Base-by-base conservation (phyloP, 2,329 filamentous ascomycete genomes). In the Trichoderma sp. region DNA sequence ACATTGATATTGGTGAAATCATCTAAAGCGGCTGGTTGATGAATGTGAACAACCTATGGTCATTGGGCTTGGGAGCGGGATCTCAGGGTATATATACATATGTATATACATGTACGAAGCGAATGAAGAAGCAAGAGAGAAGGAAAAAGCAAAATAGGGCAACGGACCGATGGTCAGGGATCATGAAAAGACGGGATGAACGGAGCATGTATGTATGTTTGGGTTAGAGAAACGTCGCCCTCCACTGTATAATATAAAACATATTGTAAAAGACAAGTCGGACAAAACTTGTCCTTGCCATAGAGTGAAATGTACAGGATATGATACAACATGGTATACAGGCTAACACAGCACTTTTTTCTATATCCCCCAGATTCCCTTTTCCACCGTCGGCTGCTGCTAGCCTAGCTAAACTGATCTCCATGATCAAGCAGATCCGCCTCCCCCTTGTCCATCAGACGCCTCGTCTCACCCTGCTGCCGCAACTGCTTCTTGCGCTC, bases 401-500 rank as follows among this genome's bases (percentile, higher is more conserved):
- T 2, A 15, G 21, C 54, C 48, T 55, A 68, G 64, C 85, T 88
- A 69, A 91, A 91, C 67, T 90, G 87, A 75, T 91, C 89, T 0
- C 85, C 84, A 68, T 87, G 82, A 0, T 84, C 85, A n/a, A 87
- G 78, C 66, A 82, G 82, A 17, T 83, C 83, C n/a, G 81, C 79
- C 45, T 81, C 78, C 0, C 85, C 85, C 66, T 80, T 75, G 64
- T 80, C 79, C 47, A 72, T 70, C 68, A 73, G 76, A 52, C 76
- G 74, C 3, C 69, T 73, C 6, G 71, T 74, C 71, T 87, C 83
- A 19, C 74, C 77, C 67, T 86, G 81, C 72, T 90, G 77, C 17
- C 93, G 82, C 66, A 80, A 72, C 74, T 82, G 86, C 80, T 90
- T 95, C 83, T 97, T 97, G 67, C 95, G 83, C 82, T 97, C 92